Percentiles rank a stretch among this genome's conserved stretches.
Evolutionary conservation across 2,329 filamentous ascomycete genomes (phyloP).

Genomic region (Colletotrichum viniferum): DNA sequence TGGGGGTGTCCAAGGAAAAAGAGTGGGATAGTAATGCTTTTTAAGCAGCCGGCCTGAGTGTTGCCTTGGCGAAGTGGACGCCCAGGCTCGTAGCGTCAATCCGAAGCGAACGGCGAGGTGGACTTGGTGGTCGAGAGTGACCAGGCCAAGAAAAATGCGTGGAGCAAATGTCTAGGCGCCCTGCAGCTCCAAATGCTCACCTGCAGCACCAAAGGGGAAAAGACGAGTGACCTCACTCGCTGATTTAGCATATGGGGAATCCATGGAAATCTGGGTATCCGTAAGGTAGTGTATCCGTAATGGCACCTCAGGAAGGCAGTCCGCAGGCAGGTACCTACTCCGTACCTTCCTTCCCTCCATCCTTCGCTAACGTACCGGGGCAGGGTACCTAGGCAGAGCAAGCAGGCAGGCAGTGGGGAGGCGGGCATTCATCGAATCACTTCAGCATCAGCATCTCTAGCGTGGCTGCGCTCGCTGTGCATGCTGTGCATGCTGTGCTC

Average conservation of each 20-base stretch:
- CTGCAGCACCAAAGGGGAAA: neutral
- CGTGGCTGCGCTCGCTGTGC: neutral
- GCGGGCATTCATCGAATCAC: neutral
- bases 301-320: neutral
- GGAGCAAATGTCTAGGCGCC: neutral
- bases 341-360: neutral
- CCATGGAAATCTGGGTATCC: neutral
- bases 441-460: neutral
- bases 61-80: constrained; percentile 11
- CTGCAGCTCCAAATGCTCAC: neutral
- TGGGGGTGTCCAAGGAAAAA: neutral
- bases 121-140: neutral
- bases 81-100: neutral
- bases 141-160: neutral
- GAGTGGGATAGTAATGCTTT: constrained; percentile 17
- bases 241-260: neutral
- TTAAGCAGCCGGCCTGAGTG: neutral
- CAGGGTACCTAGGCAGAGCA: neutral
- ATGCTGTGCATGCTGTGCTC: neutral
- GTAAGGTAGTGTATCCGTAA: neutral
- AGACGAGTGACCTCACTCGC: constrained; percentile 7
- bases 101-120: neutral
- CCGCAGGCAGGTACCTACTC: neutral
- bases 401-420: neutral
- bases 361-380: neutral